Percentiles rank a stretch among this genome's conserved stretches.
These are phyloP conservation scores for Phaeosphaeriaceae sp. DNA, from an alignment of 2,329 filamentous ascomycete genomes.

Conservation along the genomic window DNA sequence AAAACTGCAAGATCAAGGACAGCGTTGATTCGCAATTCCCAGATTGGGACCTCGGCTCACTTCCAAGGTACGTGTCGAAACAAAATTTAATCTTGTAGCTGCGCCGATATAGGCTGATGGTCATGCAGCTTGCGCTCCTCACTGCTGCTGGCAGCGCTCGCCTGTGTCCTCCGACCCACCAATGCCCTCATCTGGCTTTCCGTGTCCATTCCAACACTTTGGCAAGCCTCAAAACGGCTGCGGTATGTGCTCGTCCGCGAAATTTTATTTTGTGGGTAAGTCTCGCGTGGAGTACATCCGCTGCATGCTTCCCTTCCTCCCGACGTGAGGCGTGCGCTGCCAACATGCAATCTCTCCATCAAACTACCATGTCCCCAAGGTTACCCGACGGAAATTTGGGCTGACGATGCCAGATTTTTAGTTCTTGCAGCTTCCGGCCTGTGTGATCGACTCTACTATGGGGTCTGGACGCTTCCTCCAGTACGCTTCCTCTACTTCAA, in stretches of 20 bases:
- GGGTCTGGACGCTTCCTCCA: conserved; percentile 85
- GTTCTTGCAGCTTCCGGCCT: conserved; percentile 69
- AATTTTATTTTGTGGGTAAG: conserved; percentile 64
- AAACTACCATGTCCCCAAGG: conserved; percentile 9
- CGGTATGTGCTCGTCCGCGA: conserved; percentile 66
- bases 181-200: conserved; percentile 85
- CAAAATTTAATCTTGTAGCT: conserved; percentile 5
- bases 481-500: conserved; percentile 91
- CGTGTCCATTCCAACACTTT: conserved; percentile 63
- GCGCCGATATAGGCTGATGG: conserved; percentile 26
- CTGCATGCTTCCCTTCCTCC: conserved; percentile 14
- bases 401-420: conserved; percentile 52
- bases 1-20: conserved; percentile 21
- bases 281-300: conserved; percentile 19
- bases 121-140: conserved; percentile 56
- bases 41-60: conserved; percentile 40
- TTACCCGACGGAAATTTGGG: conserved; percentile 19
- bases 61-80: conserved; percentile 34
- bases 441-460: conserved; percentile 81
- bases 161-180: conserved; percentile 86
- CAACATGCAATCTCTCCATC: conserved; percentile 6
- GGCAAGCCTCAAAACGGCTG: conserved; percentile 52
- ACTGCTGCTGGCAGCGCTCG: conserved; percentile 77
- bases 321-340: conserved; percentile 4
- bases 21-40: conserved; percentile 41